These are phyloP conservation scores for Scheffersomyces insectosa DNA, from an alignment of 1,139 yeast species.

Conservation along the genomic window DNA sequence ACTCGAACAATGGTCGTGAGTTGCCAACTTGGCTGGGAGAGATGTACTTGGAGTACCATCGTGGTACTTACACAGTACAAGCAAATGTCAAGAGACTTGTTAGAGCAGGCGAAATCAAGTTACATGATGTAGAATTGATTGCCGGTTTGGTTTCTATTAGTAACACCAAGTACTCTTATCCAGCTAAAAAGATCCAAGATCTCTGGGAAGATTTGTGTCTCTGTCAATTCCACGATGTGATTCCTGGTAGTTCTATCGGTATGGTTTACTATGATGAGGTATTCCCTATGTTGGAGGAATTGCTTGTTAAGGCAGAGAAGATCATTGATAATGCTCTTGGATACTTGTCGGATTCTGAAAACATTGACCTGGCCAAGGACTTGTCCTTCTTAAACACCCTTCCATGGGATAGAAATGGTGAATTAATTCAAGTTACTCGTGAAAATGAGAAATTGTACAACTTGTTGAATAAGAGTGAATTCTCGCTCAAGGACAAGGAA, in stretches of 20 bases:
- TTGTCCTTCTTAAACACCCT: constrained; percentile 53
- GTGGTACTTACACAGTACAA: constrained; percentile 96
- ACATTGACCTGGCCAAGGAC: constrained; percentile 10
- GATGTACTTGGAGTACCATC: constrained; percentile 89
- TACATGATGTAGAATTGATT: constrained; percentile 83
- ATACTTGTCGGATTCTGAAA: constrained; percentile 8
- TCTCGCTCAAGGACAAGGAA: neutral
- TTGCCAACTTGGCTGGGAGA: constrained; percentile 93
- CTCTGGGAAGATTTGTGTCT: constrained; percentile 88
- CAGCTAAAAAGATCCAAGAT: constrained; percentile 61
- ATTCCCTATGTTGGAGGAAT: constrained; percentile 68
- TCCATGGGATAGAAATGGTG: constrained; percentile 64
- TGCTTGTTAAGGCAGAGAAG: constrained; percentile 52
- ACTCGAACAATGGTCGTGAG: constrained; percentile 62
- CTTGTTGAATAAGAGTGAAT: constrained; percentile 2
- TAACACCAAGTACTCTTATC: constrained; percentile 60
- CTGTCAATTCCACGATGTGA: constrained; percentile 95
- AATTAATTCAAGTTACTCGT: constrained; percentile 41
- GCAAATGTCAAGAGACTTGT: constrained; percentile 80
- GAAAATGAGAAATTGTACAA: constrained; percentile 11
- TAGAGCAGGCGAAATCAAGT: constrained; percentile 72
- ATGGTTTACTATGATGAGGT: constrained; percentile 92
- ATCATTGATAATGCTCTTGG: constrained; percentile 55
- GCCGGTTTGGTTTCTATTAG: constrained; percentile 74
- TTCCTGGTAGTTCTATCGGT: constrained; percentile 95